phyloP scores from a whole-genome alignment of 768 basidiomycete genomes.

The Pisolithus microcarpus region DNA sequence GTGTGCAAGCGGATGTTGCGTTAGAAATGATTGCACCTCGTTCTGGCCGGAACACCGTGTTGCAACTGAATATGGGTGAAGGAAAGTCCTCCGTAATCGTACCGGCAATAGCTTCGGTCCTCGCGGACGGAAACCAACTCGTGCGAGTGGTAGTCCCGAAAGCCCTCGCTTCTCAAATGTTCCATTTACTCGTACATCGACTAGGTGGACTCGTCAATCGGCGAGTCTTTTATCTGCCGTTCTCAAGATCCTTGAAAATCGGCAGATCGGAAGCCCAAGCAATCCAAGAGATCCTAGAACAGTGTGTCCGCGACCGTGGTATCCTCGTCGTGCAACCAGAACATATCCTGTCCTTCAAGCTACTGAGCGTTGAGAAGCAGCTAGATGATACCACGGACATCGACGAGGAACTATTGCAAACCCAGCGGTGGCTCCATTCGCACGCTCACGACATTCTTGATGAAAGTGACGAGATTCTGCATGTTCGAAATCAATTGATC shows the following conservation, averaged over 20 bases:
- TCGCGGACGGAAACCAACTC: slow-evolving; percentile 38
- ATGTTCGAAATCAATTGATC: slow-evolving; percentile 40
- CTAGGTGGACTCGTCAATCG: slow-evolving; percentile 40
- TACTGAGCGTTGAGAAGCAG: slow-evolving; percentile 38
- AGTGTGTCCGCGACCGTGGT: slow-evolving; percentile 34
- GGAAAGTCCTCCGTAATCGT: slow-evolving; percentile 47
- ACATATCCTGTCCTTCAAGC: slow-evolving; percentile 44
- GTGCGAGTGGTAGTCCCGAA: slow-evolving; percentile 48
- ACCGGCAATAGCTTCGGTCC: slow-evolving; percentile 32
- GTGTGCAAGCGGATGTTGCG: slow-evolving; percentile 36
- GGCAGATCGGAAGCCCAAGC: slow-evolving; percentile 7
- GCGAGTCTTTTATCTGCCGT: slow-evolving; percentile 43
- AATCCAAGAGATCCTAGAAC: slow-evolving; percentile 28
- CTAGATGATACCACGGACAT: slow-evolving; percentile 4
- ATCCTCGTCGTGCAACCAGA: slow-evolving; percentile 48
- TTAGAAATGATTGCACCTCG: slow-evolving; percentile 40
- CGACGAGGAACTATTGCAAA: slow-evolving; percentile 17
- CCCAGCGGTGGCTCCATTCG: slow-evolving; percentile 21
- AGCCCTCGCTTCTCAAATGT: slow-evolving; percentile 40
- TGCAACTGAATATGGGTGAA: slow-evolving; percentile 56
- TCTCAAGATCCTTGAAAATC: slow-evolving; percentile 35
- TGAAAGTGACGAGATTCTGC: slow-evolving; percentile 29
- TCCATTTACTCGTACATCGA: slow-evolving; percentile 38
- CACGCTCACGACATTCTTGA: slow-evolving; percentile 24
- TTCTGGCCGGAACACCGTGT: slow-evolving; percentile 28